phyloP scores from a whole-genome alignment of 345 rosid genomes.

The Arabidopsis suecica region DNA sequence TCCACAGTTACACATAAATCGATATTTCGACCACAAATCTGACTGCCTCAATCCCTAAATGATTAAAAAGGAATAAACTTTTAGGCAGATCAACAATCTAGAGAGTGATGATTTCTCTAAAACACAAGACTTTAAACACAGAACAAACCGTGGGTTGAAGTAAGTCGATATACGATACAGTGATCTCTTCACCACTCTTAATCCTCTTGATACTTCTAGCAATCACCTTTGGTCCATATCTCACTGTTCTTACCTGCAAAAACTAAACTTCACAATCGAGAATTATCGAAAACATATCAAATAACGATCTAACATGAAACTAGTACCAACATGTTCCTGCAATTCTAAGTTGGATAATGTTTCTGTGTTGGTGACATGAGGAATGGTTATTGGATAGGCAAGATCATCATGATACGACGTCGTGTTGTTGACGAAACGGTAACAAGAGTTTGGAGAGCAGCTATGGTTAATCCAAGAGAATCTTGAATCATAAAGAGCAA shows the following conservation, averaged over 20 bases:
- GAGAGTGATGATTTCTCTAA: neutral
- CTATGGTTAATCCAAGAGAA: conserved; percentile 96
- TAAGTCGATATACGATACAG: conserved; percentile 74
- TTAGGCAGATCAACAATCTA: neutral
- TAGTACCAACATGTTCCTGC: conserved; percentile 46
- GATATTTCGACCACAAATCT: conserved; percentile 72
- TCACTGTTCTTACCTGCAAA: conserved; percentile 41
- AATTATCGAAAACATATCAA: neutral
- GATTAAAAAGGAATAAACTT: neutral
- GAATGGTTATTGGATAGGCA: conserved; percentile 38
- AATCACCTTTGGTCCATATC: conserved; percentile 59
- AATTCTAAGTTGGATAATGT: conserved; percentile 22
- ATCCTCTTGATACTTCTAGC: conserved; percentile 70
- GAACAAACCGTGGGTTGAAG: conserved; percentile 68
- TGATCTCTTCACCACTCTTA: conserved; percentile 64
- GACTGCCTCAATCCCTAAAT: conserved; percentile 65
- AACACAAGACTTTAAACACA: neutral
- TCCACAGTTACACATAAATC: conserved; percentile 66
- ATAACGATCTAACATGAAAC: neutral
- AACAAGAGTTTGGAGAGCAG: conserved; percentile 85
- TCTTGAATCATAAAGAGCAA: conserved; percentile 57
- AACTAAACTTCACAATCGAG: neutral
- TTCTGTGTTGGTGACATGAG: conserved; percentile 30
- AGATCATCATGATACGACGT: conserved; percentile 6
- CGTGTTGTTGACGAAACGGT: conserved; percentile 55